A percentile compares a stretch with the other conserved stretches of the same genome.
phyloP scores from a whole-genome alignment of 441 rosid species.

The Populus hybrid region DNA sequence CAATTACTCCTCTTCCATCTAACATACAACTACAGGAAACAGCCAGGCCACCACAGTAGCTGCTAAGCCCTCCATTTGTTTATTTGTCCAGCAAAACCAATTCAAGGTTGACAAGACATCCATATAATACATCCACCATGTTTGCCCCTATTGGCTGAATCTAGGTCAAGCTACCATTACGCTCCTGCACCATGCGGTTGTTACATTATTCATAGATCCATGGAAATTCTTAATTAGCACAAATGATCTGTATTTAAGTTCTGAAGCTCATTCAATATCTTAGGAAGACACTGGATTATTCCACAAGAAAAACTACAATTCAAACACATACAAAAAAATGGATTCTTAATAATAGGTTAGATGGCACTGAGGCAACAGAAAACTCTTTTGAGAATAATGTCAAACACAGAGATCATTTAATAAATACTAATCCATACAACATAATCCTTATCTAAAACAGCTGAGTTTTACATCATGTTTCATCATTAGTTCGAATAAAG shows the following conservation, averaged over 20 bases:
- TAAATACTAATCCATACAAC: background rate
- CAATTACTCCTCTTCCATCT: too few species aligned
- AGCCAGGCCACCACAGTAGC: background rate
- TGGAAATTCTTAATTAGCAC: background rate
- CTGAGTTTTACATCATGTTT: conserved; percentile 10
- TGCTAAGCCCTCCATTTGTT: background rate
- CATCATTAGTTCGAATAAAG: conserved; percentile 9
- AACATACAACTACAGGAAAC: background rate
- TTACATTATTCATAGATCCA: background rate
- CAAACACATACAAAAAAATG: background rate
- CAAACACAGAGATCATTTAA: background rate
- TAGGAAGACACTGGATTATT: background rate
- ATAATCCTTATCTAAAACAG: conserved; percentile 3
- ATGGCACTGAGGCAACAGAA: background rate
- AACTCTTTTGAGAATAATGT: background rate
- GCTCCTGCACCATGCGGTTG: background rate
- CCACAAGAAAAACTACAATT: background rate
- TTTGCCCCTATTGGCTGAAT: background rate
- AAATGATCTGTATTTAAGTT: background rate
- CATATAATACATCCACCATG: background rate
- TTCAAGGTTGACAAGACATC: background rate
- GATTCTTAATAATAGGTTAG: background rate
- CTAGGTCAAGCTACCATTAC: background rate
- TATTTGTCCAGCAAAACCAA: background rate
- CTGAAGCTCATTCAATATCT: background rate